These are phyloP conservation scores for Acacia concinna DNA, from an alignment of 331 rosid genomes.

Conservation along the genomic window DNA sequence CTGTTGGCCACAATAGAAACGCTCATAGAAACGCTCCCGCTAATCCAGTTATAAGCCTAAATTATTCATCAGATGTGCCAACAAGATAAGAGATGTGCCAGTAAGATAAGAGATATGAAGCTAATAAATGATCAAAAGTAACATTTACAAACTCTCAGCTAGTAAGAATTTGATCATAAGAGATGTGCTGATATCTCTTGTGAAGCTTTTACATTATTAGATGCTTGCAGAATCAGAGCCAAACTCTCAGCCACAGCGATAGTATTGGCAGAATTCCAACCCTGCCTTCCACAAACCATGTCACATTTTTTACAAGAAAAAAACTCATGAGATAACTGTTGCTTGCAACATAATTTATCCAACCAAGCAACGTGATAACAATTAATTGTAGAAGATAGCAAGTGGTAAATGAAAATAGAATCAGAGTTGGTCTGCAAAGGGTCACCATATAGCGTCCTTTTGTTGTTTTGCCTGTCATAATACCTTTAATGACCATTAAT, in stretches of 20 bases:
- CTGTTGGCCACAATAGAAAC: slow-evolving; percentile 75
- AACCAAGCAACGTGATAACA: slow-evolving; percentile 14
- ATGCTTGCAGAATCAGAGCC: slow-evolving; percentile 67
- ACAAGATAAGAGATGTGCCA: too few relatives aligned
- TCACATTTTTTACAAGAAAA: slow-evolving; percentile 18
- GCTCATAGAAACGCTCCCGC: too few relatives aligned
- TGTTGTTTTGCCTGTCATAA: not conserved
- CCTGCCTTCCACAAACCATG: slow-evolving; percentile 49
- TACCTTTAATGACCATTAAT: not conserved
- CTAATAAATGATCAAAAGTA: not conserved
- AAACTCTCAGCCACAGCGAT: slow-evolving; percentile 71
- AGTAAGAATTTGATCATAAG: too few relatives aligned
- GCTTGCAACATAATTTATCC: slow-evolving; percentile 23
- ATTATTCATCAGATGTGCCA: not conserved
- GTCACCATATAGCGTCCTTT: slow-evolving; percentile 9
- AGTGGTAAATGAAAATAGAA: slow-evolving; percentile 24
- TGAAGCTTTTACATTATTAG: slow-evolving; percentile 57
- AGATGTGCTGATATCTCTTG: too few relatives aligned
- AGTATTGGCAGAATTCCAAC: slow-evolving; percentile 79
- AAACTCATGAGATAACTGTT: slow-evolving; percentile 1
- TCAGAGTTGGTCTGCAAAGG: not conserved
- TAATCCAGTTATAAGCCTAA: slow-evolving; percentile 63
- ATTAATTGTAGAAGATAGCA: slow-evolving; percentile 20
- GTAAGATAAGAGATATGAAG: not conserved
- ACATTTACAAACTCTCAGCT: too few relatives aligned